Evolutionary conservation across 306 rosid genomes (phyloP), one percentile per base, ranked within the genome.

Genomic region (Quercus wislizeni): DNA sequence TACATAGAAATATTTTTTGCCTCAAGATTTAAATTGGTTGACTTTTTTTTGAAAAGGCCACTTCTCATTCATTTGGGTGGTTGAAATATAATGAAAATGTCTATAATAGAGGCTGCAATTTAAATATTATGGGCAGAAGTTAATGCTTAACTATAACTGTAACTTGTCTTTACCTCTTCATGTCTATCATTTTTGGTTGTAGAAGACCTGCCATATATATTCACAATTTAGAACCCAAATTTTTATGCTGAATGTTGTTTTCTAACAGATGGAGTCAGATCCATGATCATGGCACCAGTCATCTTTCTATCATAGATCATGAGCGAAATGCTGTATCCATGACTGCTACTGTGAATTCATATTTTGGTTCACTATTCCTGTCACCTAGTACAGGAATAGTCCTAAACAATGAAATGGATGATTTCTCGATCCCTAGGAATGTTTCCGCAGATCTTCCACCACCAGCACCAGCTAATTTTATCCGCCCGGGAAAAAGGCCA

Each of bases 331-430:
- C 92, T 2, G 63, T 94, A 65, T 90, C 99, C 80, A 88, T 94
- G 97, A 94, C 95, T n/a, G 64, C 81, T 35, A 92, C 97, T 0
- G 76, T 92, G 71, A 94, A 92, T 67, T 49, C 69, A 56, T 92
- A 90, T 82, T 92, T 94, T 83, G 99, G 97, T 58, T 27, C 97
- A 74, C 74, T 59, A 21, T 81, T 92, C 35, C 87, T 92, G 71
- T 94, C 97, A 49, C 80, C 84, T 33, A 91, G 90, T 81, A 92
- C 97, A 3, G 97, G 97, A 74, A 91, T 94, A 79, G 81, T 94
- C 71, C 80, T 94, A 70, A 94, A 94, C 89, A 94, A 94, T 76
- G 92, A 94, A 81, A 94, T 94, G 99, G 89, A 79, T 77, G 99
- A 94, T 83, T 94, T 94, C 84, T 90, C 97, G 46, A 85, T 91